These are phyloP conservation scores for Erysimum cheiranthoides DNA, from an alignment of 345 rosid genomes.

Conservation along the genomic window DNA sequence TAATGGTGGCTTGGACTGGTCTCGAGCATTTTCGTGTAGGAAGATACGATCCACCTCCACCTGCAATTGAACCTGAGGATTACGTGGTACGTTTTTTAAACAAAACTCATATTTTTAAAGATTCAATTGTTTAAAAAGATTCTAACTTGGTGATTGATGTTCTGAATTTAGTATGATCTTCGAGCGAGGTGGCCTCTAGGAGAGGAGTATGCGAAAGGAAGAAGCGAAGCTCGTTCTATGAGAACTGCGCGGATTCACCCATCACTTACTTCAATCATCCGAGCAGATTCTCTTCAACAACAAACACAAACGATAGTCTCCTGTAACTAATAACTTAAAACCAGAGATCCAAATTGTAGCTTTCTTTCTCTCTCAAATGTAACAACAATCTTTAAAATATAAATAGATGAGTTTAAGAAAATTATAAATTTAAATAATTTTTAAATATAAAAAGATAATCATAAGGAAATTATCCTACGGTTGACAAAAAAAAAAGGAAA, in stretches of 20 bases:
- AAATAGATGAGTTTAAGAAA: no score
- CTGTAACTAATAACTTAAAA: conserved; percentile 26
- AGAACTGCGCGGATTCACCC: conserved; percentile 83
- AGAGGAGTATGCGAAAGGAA: conserved; percentile 81
- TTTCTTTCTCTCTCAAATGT: conserved; percentile 3
- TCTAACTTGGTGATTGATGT: conserved; percentile 6
- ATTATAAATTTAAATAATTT: no score
- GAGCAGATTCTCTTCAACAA: conserved; percentile 65
- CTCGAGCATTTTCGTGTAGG: conserved; percentile 87
- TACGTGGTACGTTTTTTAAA: conserved; percentile 53
- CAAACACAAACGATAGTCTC: conserved; percentile 32
- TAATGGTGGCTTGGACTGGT: conserved; percentile 99
- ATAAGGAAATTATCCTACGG: no score
- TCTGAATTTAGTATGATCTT: conserved; percentile 69
- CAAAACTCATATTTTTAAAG: not conserved
- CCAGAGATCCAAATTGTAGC: conserved; percentile 9
- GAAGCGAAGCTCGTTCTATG: conserved; percentile 80
- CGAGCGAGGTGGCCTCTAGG: conserved; percentile 97
- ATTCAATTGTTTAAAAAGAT: not conserved
- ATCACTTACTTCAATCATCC: conserved; percentile 82
- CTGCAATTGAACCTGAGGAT: conserved; percentile 74
- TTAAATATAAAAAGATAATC: no score
- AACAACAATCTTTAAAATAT: not conserved
- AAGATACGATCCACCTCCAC: conserved; percentile 96
- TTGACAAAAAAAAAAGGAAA: no score